Conservation (phyloP, 345 rosid species). For the Linum lewisii region DNA sequence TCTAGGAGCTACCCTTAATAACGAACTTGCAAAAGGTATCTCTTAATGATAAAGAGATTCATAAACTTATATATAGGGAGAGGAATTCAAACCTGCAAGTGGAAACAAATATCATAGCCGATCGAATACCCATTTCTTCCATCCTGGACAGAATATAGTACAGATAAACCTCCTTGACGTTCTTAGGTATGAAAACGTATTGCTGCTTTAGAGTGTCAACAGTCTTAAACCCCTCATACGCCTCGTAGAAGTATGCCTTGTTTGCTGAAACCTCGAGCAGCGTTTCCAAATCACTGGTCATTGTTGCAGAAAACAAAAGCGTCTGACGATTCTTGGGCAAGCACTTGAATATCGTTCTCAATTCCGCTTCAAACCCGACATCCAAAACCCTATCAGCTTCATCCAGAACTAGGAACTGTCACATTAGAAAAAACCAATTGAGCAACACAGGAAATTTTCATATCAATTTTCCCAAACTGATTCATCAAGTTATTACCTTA, state of each 20-base stretch:
- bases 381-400: slow-evolving; percentile 98
- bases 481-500: slow-evolving; percentile 36
- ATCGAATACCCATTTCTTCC: slow-evolving; percentile 79
- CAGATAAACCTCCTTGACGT: slow-evolving; percentile 74
- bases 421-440: slow-evolving; percentile 8
- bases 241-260: slow-evolving; percentile 82
- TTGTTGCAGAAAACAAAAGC: slow-evolving; percentile 19
- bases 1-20: too few relatives aligned
- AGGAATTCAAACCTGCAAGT: slow-evolving; percentile 65
- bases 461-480: too few relatives aligned
- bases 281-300: slow-evolving; percentile 66
- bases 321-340: slow-evolving; percentile 22
- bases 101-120: slow-evolving; percentile 87
- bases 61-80: not conserved
- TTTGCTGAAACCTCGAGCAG: slow-evolving; percentile 73
- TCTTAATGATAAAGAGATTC: not conserved
- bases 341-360: slow-evolving; percentile 54
- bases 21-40: too few relatives aligned
- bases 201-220: slow-evolving; percentile 86
- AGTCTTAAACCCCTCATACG: slow-evolving; percentile 81
- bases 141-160: slow-evolving; percentile 53
- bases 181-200: slow-evolving; percentile 56
- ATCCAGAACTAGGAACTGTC: slow-evolving; percentile 78
- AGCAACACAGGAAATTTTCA: not conserved
- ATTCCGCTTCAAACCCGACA: slow-evolving; percentile 87